These are phyloP conservation scores for Cercis canadensis DNA, from an alignment of 306 rosid genomes.

Conservation along the genomic window DNA sequence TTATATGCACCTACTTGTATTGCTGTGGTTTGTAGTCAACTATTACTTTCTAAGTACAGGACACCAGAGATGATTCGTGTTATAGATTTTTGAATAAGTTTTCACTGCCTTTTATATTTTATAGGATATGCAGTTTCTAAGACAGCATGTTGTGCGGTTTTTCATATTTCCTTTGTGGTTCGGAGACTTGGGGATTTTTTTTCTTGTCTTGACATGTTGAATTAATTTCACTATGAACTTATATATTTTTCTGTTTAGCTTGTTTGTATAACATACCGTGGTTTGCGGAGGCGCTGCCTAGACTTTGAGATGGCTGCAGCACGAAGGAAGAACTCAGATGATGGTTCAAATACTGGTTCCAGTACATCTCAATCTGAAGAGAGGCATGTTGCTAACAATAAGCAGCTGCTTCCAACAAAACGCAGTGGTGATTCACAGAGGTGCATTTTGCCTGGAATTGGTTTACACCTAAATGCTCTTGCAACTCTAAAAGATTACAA, in stretches of 20 bases:
- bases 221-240: no score
- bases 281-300: constrained; percentile 82
- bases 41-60: no score
- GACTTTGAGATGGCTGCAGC: constrained; percentile 78
- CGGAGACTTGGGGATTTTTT: no score
- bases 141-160: background rate
- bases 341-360: constrained; percentile 54
- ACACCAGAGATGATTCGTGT: no score
- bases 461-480: constrained; percentile 86
- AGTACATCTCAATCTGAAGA: constrained; percentile 52
- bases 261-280: constrained; percentile 61
- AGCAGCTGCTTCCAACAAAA: constrained; percentile 51
- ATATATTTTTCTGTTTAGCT: constrained; percentile 49
- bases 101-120: constrained; percentile 6
- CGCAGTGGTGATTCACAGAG: constrained; percentile 51
- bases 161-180: constrained; percentile 1
- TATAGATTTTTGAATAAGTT: no score
- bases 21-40: no score
- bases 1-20: no score
- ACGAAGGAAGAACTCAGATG: constrained; percentile 55
- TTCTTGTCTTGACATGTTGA: no score
- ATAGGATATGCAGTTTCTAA: background rate
- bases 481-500: constrained; percentile 56
- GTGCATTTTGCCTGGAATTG: constrained; percentile 75
- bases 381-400: constrained; percentile 48